Percentiles rank a stretch among this genome's conserved stretches.
Evolutionary conservation across 306 rosid species (phyloP).

Genomic region (Vigna mungo): DNA sequence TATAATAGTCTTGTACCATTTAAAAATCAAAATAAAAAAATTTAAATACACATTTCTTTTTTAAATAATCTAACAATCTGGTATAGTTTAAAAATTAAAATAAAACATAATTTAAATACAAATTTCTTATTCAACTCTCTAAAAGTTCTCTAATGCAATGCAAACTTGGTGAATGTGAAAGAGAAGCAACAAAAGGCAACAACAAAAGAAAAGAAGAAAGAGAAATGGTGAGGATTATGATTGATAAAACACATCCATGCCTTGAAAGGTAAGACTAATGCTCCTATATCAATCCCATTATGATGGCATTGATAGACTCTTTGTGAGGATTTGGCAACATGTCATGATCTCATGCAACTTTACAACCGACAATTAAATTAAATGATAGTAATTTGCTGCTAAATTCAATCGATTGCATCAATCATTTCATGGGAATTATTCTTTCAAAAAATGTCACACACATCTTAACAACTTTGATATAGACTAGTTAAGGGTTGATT

Average conservation of each 20-base stretch:
- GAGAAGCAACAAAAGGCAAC: background rate
- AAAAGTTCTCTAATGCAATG: too few relatives aligned
- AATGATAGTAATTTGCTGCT: slow-evolving; percentile 17
- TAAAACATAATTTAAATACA: too few relatives aligned
- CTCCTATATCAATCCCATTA: slow-evolving; percentile 22
- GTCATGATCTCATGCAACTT: slow-evolving; percentile 59
- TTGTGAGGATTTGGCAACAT: slow-evolving; percentile 47
- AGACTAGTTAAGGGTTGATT: background rate
- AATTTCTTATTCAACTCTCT: too few relatives aligned
- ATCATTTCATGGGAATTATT: slow-evolving; percentile 42
- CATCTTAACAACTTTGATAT: slow-evolving; percentile 42
- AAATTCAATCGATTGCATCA: slow-evolving; percentile 44
- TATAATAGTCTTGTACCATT: too few relatives aligned
- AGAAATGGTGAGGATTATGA: background rate
- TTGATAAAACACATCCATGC: slow-evolving; percentile 15
- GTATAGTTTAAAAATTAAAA: too few relatives aligned
- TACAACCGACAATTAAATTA: slow-evolving; percentile 34
- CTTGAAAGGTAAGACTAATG: slow-evolving; percentile 31
- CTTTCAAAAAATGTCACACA: slow-evolving; percentile 38
- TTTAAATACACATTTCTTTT: too few relatives aligned
- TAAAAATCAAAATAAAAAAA: too few relatives aligned
- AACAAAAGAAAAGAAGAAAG: background rate
- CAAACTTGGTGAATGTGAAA: too few relatives aligned
- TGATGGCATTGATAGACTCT: slow-evolving; percentile 30
- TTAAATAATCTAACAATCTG: too few relatives aligned